A percentile compares a stretch with the other conserved stretches of the same genome.
These are phyloP conservation scores for Talaromyces trachyspermus DNA, from an alignment of 495 filamentous ascomycete genomes.

Conservation along the genomic window DNA sequence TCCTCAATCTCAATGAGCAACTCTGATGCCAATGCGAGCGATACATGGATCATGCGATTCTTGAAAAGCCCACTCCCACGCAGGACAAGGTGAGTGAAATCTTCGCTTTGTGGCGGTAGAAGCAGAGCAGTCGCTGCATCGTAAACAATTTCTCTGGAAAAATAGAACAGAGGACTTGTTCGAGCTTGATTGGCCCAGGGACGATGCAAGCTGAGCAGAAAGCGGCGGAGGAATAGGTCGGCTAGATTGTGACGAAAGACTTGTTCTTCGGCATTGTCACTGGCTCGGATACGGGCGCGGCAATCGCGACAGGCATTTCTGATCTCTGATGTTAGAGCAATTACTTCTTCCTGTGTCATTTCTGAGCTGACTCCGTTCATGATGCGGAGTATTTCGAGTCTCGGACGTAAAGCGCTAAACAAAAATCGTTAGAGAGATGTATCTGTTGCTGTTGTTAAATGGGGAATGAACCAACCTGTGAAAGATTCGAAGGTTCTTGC, in stretches of 20 bases:
- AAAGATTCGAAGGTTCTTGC: too few relatives aligned
- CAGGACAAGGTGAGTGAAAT: not conserved
- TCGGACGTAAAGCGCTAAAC: not conserved
- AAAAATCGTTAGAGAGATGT: too few relatives aligned
- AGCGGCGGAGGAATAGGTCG: constrained; percentile 1
- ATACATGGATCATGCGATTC: not conserved
- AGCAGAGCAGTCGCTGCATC: not conserved
- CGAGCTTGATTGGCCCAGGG: not conserved
- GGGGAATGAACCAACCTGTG: too few relatives aligned
- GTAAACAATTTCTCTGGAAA: not conserved
- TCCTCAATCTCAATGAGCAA: not conserved
- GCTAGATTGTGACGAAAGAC: not conserved
- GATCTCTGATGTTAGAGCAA: not conserved
- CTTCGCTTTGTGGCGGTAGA: not conserved
- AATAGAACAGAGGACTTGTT: not conserved
- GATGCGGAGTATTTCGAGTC: not conserved
- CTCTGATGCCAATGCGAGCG: not conserved
- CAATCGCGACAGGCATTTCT: not conserved
- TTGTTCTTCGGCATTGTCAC: not conserved
- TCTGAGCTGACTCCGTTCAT: constrained; percentile 3
- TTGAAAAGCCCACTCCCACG: not conserved
- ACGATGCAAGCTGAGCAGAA: not conserved
- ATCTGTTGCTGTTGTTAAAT: too few relatives aligned
- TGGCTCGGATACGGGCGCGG: not conserved
- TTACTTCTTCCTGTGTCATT: not conserved